phyloP scores from a whole-genome alignment of 345 rosid species.

The Psidium guajava region DNA sequence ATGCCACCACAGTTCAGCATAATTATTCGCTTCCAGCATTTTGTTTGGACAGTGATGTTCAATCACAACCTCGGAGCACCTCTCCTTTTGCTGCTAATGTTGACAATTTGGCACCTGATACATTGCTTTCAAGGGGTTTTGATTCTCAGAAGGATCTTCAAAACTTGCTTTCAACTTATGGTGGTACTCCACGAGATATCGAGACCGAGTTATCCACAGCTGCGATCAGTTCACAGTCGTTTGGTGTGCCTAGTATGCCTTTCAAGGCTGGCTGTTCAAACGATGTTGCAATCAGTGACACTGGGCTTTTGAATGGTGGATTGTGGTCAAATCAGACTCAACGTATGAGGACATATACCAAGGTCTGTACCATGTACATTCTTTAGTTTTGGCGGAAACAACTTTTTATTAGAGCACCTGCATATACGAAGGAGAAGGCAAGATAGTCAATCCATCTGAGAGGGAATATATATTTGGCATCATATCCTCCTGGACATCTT shows the following conservation, averaged over 20 bases:
- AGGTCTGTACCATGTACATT: constrained; percentile 35
- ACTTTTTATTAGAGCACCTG: not conserved
- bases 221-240: constrained; percentile 80
- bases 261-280: constrained; percentile 68
- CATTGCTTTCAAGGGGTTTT: constrained; percentile 67
- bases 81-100: constrained; percentile 53
- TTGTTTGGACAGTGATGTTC: constrained; percentile 68
- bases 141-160: constrained; percentile 96
- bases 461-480: not conserved
- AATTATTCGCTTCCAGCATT: constrained; percentile 63
- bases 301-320: constrained; percentile 72
- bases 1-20: constrained; percentile 62
- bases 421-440: not conserved
- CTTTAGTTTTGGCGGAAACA: not conserved
- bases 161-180: constrained; percentile 78
- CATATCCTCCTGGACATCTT: not conserved
- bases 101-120: constrained; percentile 67
- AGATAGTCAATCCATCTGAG: not conserved
- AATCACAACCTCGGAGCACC: constrained; percentile 53
- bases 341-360: constrained; percentile 88
- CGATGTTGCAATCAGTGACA: constrained; percentile 60
- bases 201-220: constrained; percentile 89
- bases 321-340: constrained; percentile 78
- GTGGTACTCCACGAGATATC: constrained; percentile 63
- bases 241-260: constrained; percentile 74